A percentile compares a stretch with the other conserved stretches of the same genome.
phyloP scores from a whole-genome alignment of 2,329 filamentous ascomycete genomes.

The Pseudopyricularia javanii region DNA sequence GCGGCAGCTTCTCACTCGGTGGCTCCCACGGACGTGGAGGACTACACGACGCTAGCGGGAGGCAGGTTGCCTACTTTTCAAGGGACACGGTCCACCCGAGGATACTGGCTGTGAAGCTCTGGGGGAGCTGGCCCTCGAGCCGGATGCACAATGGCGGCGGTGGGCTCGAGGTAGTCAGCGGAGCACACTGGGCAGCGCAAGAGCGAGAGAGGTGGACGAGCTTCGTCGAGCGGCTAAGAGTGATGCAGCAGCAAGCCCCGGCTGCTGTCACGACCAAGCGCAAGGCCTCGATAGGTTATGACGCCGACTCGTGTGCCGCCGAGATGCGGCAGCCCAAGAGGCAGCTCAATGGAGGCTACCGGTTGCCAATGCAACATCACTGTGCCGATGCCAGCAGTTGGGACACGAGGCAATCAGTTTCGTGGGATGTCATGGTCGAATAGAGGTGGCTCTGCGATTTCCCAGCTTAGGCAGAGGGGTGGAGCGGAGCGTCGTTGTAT shows the following conservation, averaged over 20 bases:
- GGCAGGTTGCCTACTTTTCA: not conserved
- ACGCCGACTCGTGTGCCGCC: not conserved
- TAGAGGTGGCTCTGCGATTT: not conserved
- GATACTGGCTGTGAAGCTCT: not conserved
- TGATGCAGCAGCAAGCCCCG: not conserved
- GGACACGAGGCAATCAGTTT: not conserved
- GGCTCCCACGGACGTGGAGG: not conserved
- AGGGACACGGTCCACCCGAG: not conserved
- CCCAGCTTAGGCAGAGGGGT: not conserved
- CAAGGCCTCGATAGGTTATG: not conserved
- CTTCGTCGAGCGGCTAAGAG: not conserved
- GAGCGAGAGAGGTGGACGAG: not conserved
- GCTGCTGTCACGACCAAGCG: not conserved
- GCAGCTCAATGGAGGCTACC: not conserved
- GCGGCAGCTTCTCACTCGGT: not conserved
- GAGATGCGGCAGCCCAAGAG: not conserved
- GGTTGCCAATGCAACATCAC: not conserved
- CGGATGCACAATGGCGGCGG: not conserved
- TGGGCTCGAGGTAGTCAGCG: not conserved
- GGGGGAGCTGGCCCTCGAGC: not conserved
- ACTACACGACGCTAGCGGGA: not conserved
- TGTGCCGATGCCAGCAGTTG: not conserved
- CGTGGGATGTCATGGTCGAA: not conserved
- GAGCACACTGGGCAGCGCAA: not conserved
- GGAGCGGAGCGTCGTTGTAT: not conserved